These are phyloP conservation scores for Aureobasidium sp. DNA, from an alignment of 2,329 filamentous ascomycete species.

Conservation along the genomic window DNA sequence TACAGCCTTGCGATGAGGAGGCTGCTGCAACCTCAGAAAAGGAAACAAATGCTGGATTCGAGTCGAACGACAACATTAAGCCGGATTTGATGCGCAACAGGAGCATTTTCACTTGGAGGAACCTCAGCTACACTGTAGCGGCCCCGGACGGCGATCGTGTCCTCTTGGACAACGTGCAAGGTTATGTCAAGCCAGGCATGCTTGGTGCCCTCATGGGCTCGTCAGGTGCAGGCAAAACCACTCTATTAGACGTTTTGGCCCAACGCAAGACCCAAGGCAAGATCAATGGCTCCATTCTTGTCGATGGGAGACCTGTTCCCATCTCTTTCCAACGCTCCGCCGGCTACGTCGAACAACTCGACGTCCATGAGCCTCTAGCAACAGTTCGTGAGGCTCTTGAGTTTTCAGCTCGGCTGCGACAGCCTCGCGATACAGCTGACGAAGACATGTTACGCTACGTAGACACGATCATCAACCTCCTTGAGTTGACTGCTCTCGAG, in stretches of 20 bases:
- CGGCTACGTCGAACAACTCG: slow-evolving; percentile 56
- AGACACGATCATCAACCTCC: slow-evolving; percentile 56
- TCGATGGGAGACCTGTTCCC: slow-evolving; percentile 47
- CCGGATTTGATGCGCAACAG: neutral
- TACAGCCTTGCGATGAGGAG: neutral
- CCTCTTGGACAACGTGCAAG: slow-evolving; percentile 38
- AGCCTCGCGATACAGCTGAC: slow-evolving; percentile 48
- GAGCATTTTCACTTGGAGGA: slow-evolving; percentile 46
- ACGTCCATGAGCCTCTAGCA: slow-evolving; percentile 50
- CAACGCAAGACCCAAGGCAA: slow-evolving; percentile 56
- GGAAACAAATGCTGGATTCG: neutral
- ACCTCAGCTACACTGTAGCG: slow-evolving; percentile 42
- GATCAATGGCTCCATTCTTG: slow-evolving; percentile 52
- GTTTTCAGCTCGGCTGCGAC: slow-evolving; percentile 57
- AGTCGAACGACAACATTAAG: neutral
- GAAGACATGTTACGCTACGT: slow-evolving; percentile 55
- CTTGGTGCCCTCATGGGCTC: slow-evolving; percentile 44
- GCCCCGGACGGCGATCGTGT: slow-evolving; percentile 36
- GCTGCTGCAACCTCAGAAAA: neutral
- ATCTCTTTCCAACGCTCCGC: slow-evolving; percentile 55
- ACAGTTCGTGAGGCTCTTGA: slow-evolving; percentile 58
- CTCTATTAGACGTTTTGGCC: slow-evolving; percentile 68
- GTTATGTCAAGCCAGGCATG: slow-evolving; percentile 41
- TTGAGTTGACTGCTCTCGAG: slow-evolving; percentile 58
- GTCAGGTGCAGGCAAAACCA: slow-evolving; percentile 77